Evolutionary conservation across 2,329 filamentous ascomycete genomes (phyloP), one percentile per base, ranked within the genome.

Genomic region (Tolypocladium album): DNA sequence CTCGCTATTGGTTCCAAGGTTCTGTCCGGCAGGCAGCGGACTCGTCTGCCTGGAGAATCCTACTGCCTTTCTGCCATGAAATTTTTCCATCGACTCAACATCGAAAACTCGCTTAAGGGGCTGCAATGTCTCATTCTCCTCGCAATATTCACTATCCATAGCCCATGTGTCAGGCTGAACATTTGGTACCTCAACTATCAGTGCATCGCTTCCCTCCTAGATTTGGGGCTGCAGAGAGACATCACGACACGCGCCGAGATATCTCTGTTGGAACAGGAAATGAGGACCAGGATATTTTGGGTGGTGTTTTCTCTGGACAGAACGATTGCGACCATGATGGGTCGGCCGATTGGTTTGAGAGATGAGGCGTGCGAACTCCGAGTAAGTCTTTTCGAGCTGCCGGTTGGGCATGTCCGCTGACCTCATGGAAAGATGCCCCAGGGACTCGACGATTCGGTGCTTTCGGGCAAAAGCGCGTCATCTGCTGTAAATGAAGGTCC

Each of bases 121-220:
- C 66, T 82, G 0, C 81, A 83, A 50, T 80, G 78, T 57, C 66
- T 82, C 59, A 62, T 79, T 0, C 60, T 80, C 0, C 66, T 80
- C 2, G 67, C 79, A 36, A 72, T 82, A 0, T 82, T 82, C 58
- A 78, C 79, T 0, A 71, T 83, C 15, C 76, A 82, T 42, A 82
- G 76, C 61, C 77, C 80, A 0, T 77, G 73, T 1, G 75, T 79
- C 57, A 70, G 74, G 0, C 64, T 82, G 2, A 82, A 81, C 59
- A 70, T 80, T 0, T 83, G 81, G 81, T 79, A 80, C 58, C 68
- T 83, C 1, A 81, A 82, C 58, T 83, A 83, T 58, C 80, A 82
- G 61, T 82, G 79, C 45, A 71, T 83, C 12, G 79, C 80, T 1
- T 72, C 76, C 0, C 68, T 81, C 0, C 68, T 83, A 3, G 81